These are phyloP conservation scores for Xylaria arbuscula DNA, from an alignment of 2,329 filamentous ascomycete genomes.

Conservation along the genomic window DNA sequence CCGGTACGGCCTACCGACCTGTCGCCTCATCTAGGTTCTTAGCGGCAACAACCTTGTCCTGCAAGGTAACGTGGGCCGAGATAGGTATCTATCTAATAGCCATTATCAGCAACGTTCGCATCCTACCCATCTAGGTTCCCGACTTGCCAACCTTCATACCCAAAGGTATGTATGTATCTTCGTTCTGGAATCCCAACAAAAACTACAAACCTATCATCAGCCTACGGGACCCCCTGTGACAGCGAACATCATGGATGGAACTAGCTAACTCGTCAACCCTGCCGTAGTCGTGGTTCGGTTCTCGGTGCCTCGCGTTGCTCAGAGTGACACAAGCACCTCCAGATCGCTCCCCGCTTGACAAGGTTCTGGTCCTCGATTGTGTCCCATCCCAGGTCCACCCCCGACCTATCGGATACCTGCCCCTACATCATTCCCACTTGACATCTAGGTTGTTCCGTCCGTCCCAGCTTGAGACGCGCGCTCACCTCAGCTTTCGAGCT, in stretches of 20 bases:
- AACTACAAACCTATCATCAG: not conserved
- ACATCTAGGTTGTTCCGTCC: conserved; percentile 42
- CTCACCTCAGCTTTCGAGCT: conserved; percentile 45
- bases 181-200: conserved; percentile 6
- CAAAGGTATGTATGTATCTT: conserved; percentile 25
- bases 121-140: conserved; percentile 12
- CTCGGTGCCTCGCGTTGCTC: conserved; percentile 33
- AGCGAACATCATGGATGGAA: conserved; percentile 21
- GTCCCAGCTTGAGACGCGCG: conserved; percentile 44
- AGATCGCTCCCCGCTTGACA: conserved; percentile 42
- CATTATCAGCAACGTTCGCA: conserved; percentile 29
- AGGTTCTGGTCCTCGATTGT: conserved; percentile 48
- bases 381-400: conserved; percentile 36
- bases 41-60: conserved; percentile 2
- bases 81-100: conserved; percentile 34
- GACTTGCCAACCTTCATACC: conserved; percentile 11
- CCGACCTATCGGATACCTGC: conserved; percentile 52
- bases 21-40: not conserved
- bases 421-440: conserved; percentile 49
- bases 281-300: conserved; percentile 30
- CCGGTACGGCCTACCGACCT: not conserved
- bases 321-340: conserved; percentile 38
- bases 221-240: conserved; percentile 7
- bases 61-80: conserved; percentile 19
- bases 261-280: conserved; percentile 31